A percentile compares a stretch with the other conserved stretches of the same genome.
Evolutionary conservation across 2,329 filamentous ascomycete genomes (phyloP).

Genomic region (Beauveria asiatica): DNA sequence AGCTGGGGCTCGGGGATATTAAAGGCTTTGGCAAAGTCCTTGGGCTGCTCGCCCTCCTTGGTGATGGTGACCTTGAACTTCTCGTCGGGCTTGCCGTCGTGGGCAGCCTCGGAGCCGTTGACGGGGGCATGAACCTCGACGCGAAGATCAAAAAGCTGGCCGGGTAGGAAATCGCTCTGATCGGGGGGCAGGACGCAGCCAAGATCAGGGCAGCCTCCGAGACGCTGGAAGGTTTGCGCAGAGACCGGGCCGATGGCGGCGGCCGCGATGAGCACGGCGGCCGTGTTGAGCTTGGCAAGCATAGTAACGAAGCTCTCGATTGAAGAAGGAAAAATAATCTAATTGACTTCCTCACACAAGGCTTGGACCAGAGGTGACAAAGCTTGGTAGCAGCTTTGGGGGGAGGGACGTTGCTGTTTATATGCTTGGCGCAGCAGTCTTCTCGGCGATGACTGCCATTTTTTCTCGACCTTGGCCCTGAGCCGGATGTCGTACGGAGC

Average conservation of each 20-base stretch:
- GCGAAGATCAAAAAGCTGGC: conserved; percentile 76
- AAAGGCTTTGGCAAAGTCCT: conserved; percentile 59
- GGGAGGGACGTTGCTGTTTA: neutral
- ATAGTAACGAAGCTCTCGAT: conserved; percentile 15
- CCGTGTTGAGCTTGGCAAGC: conserved; percentile 29
- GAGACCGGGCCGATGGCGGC: conserved; percentile 30
- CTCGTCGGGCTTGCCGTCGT: conserved; percentile 59
- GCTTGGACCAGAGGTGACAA: neutral
- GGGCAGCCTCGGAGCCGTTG: conserved; percentile 73
- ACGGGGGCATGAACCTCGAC: conserved; percentile 73
- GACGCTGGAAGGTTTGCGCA: conserved; percentile 51
- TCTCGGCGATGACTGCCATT: neutral
- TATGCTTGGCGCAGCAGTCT: neutral
- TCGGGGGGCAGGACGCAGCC: conserved; percentile 54
- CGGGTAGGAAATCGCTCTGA: conserved; percentile 71
- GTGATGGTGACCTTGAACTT: conserved; percentile 67
- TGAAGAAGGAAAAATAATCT: neutral
- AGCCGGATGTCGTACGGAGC: neutral
- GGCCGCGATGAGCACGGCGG: conserved; percentile 20
- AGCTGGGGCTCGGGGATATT: conserved; percentile 59
- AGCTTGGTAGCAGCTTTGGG: neutral
- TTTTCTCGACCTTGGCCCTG: neutral
- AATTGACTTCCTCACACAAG: neutral
- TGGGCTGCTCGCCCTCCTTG: conserved; percentile 48
- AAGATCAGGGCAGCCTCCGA: conserved; percentile 50